Conservation (phyloP, 805 yeast genomes). For the Yarrowia deformans region DNA sequence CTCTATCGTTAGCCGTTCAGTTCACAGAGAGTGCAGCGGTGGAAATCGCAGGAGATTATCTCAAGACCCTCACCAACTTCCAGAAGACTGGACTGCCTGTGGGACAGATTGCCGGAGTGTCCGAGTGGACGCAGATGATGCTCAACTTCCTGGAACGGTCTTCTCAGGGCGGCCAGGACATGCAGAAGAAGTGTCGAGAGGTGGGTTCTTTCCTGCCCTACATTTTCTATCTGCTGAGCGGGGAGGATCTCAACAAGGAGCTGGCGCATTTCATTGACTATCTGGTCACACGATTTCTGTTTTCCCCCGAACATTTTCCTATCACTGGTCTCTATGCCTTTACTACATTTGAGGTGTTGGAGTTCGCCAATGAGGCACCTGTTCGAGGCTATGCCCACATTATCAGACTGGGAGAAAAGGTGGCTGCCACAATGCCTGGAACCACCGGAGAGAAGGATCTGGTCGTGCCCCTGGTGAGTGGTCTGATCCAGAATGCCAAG, state of each 20-base stretch:
- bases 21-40: constrained; percentile 16
- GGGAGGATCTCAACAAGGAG: constrained; percentile 2
- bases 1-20: constrained; percentile 16
- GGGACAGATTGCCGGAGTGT: constrained; percentile 11
- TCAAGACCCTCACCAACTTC: constrained; percentile 20
- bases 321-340: constrained; percentile 32
- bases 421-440: constrained; percentile 10
- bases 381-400: constrained; percentile 6
- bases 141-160: constrained; percentile 17
- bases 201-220: constrained; percentile 26
- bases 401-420: constrained; percentile 18
- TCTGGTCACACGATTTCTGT: constrained; percentile 26
- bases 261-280: constrained; percentile 15
- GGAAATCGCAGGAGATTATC: constrained; percentile 15
- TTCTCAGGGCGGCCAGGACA: constrained; percentile 14
- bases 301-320: constrained; percentile 33
- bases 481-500: constrained; percentile 20
- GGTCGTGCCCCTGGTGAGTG: constrained; percentile 21
- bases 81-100: constrained; percentile 6
- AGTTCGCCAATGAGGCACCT: constrained; percentile 9
- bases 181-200: constrained; percentile 37
- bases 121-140: constrained; percentile 22
- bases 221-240: constrained; percentile 15
- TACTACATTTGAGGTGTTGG: constrained; percentile 16
- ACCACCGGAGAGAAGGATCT: constrained; percentile 20